These are phyloP conservation scores for Citrus hindsii DNA, from an alignment of 345 rosid genomes.

Conservation along the genomic window DNA sequence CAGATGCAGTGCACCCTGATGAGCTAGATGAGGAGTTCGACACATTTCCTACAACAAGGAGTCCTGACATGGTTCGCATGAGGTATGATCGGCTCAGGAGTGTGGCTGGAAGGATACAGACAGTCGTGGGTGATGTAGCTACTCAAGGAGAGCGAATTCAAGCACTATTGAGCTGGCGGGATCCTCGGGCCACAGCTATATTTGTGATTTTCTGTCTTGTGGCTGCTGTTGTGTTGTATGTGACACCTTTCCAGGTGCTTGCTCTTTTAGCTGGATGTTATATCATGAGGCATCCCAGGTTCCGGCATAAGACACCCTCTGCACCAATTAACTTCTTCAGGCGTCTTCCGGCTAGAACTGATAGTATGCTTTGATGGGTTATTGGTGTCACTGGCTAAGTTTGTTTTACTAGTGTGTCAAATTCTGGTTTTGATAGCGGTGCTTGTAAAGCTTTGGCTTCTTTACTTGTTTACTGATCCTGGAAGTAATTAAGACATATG, in stretches of 20 bases:
- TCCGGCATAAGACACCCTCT: constrained; percentile 70
- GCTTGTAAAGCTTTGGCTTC: constrained; percentile 18
- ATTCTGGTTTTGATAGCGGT: constrained; percentile 13
- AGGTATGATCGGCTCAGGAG: constrained; percentile 84
- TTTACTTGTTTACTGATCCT: neutral
- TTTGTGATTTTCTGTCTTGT: constrained; percentile 64
- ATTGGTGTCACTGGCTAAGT: neutral
- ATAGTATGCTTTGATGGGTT: constrained; percentile 59
- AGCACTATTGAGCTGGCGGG: constrained; percentile 85
- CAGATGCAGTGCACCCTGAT: constrained; percentile 65
- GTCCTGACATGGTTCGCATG: constrained; percentile 42
- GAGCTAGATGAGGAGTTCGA: constrained; percentile 94
- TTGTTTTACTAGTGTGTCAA: constrained; percentile 5
- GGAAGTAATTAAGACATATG: neutral
- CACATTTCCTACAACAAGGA: constrained; percentile 61
- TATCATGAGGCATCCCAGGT: constrained; percentile 83
- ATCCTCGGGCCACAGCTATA: constrained; percentile 79
- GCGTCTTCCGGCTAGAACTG: constrained; percentile 78
- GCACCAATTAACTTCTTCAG: constrained; percentile 72
- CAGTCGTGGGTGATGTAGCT: constrained; percentile 90
- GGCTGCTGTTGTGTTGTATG: constrained; percentile 62
- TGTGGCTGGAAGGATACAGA: constrained; percentile 78
- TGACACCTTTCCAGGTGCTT: constrained; percentile 75
- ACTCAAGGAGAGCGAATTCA: constrained; percentile 88
- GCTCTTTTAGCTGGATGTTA: constrained; percentile 56